A percentile compares a stretch with the other conserved stretches of the same genome.
These are phyloP conservation scores for Candida tibetensis DNA, from an alignment of 805 yeast genomes.

Conservation along the genomic window DNA sequence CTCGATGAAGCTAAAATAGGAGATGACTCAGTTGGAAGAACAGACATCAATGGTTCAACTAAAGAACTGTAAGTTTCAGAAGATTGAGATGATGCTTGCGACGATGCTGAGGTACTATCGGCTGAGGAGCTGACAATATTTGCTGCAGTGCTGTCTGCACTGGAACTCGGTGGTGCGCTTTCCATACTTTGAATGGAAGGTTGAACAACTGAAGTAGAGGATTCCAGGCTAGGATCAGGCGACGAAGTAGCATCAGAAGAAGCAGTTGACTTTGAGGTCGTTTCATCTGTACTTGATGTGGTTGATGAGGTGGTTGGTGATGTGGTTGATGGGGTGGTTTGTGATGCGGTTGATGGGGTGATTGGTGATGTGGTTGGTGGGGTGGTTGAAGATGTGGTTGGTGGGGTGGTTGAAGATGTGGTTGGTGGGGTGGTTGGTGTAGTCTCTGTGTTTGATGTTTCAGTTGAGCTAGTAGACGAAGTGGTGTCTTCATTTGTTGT, in stretches of 20 bases:
- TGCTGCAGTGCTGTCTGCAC: too few relatives aligned
- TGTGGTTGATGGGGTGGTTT: neutral
- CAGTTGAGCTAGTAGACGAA: neutral
- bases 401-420: neutral
- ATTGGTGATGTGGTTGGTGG: neutral
- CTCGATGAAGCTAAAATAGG: neutral
- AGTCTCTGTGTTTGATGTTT: neutral
- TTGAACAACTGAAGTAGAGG: constrained; percentile 5
- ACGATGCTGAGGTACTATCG: too few relatives aligned
- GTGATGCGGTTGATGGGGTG: constrained; percentile 1
- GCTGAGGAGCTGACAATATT: too few relatives aligned
- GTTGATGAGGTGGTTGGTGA: neutral
- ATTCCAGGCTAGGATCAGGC: too few relatives aligned
- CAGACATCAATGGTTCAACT: too few relatives aligned
- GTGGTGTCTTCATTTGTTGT: neutral
- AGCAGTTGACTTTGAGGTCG: constrained; percentile 2
- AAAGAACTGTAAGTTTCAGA: too few relatives aligned
- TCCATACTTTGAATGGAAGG: too few relatives aligned
- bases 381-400: constrained; percentile 1
- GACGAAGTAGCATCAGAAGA: neutral
- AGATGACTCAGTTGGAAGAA: too few relatives aligned
- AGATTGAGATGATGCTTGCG: too few relatives aligned
- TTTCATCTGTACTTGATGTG: neutral
- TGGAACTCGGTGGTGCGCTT: too few relatives aligned
- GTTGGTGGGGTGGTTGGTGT: neutral